Base-by-base conservation (phyloP, 2,329 filamentous ascomycete genomes). In the Ophiocordyceps unilateralis region DNA sequence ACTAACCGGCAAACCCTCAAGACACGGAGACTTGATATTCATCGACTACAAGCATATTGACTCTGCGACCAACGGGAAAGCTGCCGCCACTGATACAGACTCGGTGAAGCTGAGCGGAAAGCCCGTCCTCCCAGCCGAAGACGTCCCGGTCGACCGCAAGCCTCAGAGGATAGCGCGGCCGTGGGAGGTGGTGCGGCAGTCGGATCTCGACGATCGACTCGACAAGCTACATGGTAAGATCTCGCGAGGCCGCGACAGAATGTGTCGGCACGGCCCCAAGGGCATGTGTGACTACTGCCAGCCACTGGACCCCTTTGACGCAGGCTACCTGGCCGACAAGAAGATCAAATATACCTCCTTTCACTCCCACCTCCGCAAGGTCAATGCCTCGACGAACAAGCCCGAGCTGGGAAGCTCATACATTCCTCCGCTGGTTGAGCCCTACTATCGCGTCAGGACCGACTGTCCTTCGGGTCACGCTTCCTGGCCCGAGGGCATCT, bases 281-380 rank as follows among this genome's bases (percentile, higher is more conserved):
- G 91, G 91, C 59, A 98, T 98, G 91, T 98, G 91, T 62, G 91
- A 98, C 64, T 93, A 95, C 64, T 98, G 91, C 66, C 93, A 93
- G 76, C 93, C 93, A 0, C 66, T 96, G 41, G 91, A 98, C 56
- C 91, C 91, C 1, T 98, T 93, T 62, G 81, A 93, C 55, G 62
- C 81, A n/a, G 78, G 78, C 44, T 95, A 95, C 54, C 72, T 98
- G 17, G 76, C 77, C 24, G 89, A 98, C 53, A 93, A 89, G 70
- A 95, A 95, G 71, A 95, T 98, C 72, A 98, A 98, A 62, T 93
- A 98, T 61, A 71, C 91, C 23, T 96, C 91, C 0, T 95, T 96
- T 64, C 91, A 98, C 62, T 83, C 88, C 5, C 81, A 96, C 59
- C 71, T 98, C 39, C 79, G 88, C 50, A 98, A 98, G 61, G 81